These are phyloP conservation scores for Leccinum boreale DNA, from an alignment of 768 basidiomycete genomes.

Conservation along the genomic window DNA sequence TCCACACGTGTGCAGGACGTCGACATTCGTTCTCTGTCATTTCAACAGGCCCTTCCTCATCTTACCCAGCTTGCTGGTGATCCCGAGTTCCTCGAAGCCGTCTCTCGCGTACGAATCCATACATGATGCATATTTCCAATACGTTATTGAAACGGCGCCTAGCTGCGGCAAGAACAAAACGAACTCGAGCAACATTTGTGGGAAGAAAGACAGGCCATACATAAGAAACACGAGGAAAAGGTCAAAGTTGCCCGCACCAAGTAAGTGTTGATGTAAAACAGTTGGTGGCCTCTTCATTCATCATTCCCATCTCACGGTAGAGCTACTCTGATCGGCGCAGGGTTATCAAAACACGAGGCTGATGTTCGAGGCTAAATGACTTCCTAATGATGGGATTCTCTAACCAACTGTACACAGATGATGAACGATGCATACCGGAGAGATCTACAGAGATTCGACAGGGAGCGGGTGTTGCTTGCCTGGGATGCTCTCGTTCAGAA, in stretches of 20 bases:
- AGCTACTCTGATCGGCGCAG: conserved; percentile 61
- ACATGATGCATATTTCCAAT: neutral
- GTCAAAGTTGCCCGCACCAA: conserved; percentile 65
- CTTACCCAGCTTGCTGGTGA: conserved; percentile 60
- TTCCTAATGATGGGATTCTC: conserved; percentile 1
- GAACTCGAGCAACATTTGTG: conserved; percentile 64
- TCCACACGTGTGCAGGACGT: conserved; percentile 20
- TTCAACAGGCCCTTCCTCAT: conserved; percentile 67
- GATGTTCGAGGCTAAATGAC: conserved; percentile 26
- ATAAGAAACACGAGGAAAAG: conserved; percentile 66
- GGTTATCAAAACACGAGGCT: conserved; percentile 63
- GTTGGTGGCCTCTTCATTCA: conserved; percentile 2
- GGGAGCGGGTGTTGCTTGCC: conserved; percentile 62
- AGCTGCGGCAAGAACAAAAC: conserved; percentile 75
- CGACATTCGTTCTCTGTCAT: conserved; percentile 48
- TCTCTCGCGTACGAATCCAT: conserved; percentile 48
- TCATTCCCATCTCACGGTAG: conserved; percentile 34
- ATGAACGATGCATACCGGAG: conserved; percentile 60
- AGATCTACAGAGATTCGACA: conserved; percentile 67
- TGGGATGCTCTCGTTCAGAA: conserved; percentile 74
- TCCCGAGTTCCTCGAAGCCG: conserved; percentile 43
- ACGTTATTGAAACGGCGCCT: conserved; percentile 7
- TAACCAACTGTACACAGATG: conserved; percentile 46
- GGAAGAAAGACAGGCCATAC: conserved; percentile 62
- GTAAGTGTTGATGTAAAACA: conserved; percentile 36